Evolutionary conservation across 2,329 filamentous ascomycete species (phyloP).

Genomic region (Cladosporium phlei): DNA sequence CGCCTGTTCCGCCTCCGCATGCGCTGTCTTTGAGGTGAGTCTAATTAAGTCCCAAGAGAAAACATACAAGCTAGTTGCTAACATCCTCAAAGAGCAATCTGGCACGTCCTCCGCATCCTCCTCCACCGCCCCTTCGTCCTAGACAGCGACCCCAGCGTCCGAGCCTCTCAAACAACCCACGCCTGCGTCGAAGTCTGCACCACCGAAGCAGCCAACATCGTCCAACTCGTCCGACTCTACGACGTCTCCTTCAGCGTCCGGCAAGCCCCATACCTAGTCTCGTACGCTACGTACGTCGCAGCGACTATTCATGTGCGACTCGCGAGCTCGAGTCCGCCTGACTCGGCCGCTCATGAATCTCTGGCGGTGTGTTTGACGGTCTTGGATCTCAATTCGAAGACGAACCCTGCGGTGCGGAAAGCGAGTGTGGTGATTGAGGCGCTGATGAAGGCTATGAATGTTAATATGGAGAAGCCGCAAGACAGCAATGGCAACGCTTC

Average conservation of each 20-base stretch:
- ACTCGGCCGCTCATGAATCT: slow-evolving; percentile 36
- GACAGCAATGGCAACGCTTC: neutral
- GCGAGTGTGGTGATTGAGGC: slow-evolving; percentile 43
- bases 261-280: slow-evolving; percentile 49
- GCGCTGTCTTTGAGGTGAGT: slow-evolving; percentile 3
- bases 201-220: slow-evolving; percentile 42
- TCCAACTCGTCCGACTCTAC: slow-evolving; percentile 41
- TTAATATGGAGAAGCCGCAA: slow-evolving; percentile 19
- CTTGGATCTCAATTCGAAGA: slow-evolving; percentile 47
- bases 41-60: too few relatives aligned
- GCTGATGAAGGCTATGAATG: slow-evolving; percentile 43
- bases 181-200: slow-evolving; percentile 43
- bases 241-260: slow-evolving; percentile 42
- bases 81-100: slow-evolving; percentile 7
- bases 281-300: slow-evolving; percentile 52
- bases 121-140: slow-evolving; percentile 7
- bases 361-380: slow-evolving; percentile 44
- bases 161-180: slow-evolving; percentile 34
- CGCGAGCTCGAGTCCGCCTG: slow-evolving; percentile 41
- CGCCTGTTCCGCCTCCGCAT: slow-evolving; percentile 7
- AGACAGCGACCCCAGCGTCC: slow-evolving; percentile 4
- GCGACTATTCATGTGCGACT: slow-evolving; percentile 51
- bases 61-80: too few relatives aligned
- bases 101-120: slow-evolving; percentile 6
- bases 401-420: slow-evolving; percentile 45